Evolutionary conservation across 345 rosid species (phyloP).

Genomic region (Arabidopsis thaliana): DNA sequence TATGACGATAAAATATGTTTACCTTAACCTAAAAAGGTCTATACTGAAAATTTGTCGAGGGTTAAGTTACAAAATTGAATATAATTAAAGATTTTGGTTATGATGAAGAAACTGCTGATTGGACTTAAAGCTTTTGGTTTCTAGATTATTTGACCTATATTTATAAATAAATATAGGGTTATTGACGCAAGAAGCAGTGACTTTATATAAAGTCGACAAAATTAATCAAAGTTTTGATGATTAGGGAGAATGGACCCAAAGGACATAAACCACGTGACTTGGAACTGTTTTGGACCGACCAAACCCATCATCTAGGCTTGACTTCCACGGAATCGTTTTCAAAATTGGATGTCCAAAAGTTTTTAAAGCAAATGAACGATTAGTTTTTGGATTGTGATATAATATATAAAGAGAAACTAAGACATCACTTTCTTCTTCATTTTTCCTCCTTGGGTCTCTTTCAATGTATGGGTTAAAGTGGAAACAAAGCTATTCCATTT

Average conservation of each 20-base stretch:
- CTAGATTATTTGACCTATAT: neutral
- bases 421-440: slow-evolving; percentile 12
- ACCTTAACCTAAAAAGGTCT: neutral
- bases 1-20: neutral
- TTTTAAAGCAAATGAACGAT: slow-evolving; percentile 23
- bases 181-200: slow-evolving; percentile 21
- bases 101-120: neutral
- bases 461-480: slow-evolving; percentile 35
- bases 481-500: slow-evolving; percentile 31
- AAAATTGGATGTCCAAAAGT: slow-evolving; percentile 25
- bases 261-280: slow-evolving; percentile 43
- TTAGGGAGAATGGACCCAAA: slow-evolving; percentile 43
- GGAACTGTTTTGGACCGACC: slow-evolving; percentile 43
- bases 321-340: slow-evolving; percentile 39
- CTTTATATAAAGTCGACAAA: slow-evolving; percentile 38
- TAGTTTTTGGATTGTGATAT: slow-evolving; percentile 9
- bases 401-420: slow-evolving; percentile 18
- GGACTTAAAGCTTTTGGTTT: neutral
- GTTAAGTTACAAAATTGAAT: neutral
- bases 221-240: slow-evolving; percentile 41
- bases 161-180: neutral
- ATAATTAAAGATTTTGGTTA: neutral
- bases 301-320: slow-evolving; percentile 39
- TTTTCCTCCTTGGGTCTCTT: slow-evolving; percentile 21
- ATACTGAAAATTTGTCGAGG: no score